Evolutionary conservation across 148 eudicot species (phyloP), one percentile per base, ranked within the genome.

Genomic region (Amaranthus cruentus): DNA sequence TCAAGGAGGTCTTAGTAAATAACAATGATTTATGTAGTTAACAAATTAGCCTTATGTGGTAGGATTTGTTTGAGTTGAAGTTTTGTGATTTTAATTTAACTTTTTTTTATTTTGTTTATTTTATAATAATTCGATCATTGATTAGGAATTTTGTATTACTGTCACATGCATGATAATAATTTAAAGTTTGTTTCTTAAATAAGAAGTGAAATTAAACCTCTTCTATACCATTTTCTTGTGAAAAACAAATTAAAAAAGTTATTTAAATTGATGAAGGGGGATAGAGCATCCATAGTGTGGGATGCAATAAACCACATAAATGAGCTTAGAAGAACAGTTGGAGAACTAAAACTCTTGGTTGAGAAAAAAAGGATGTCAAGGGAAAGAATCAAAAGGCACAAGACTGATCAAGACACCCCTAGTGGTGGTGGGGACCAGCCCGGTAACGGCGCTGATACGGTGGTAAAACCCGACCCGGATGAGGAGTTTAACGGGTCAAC

Each of bases 241-340:
- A 28, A 28, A 28, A 28, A 62, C 6, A 8, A 5, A 48, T 69
- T 15, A 48, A 73, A 55, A 3, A 7, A 6, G 18, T 51, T 72
- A 56, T 15, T 3, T 8, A 9, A 28, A 47, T 63, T 13, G 5
- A 47, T 62, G 70, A 74, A 92, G 98, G 42, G 62, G 47, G 97
- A 91, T 76, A 87, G 97, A 77, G 98, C 98, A 74, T 87, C 97
- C 13, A 70, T 90, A 68, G 96, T 94, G 3, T 81, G 75, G 38
- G 91, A 94, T 71, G 98, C 98, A 7, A 90, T 94, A 14, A 75
- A 64, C 11, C 86, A 94, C 91, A 91, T 94, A 28, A 74, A 86
- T 15, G 96, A 91, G 83, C 89, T 91, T 13, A 83, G 81, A 15
- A 87, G 88, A 68, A 86, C 87, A 47, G 93, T 90, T 50, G 71